Base-by-base conservation (phyloP, 371 early-diverging fungal species). In the Chytridium lagenaria region DNA sequence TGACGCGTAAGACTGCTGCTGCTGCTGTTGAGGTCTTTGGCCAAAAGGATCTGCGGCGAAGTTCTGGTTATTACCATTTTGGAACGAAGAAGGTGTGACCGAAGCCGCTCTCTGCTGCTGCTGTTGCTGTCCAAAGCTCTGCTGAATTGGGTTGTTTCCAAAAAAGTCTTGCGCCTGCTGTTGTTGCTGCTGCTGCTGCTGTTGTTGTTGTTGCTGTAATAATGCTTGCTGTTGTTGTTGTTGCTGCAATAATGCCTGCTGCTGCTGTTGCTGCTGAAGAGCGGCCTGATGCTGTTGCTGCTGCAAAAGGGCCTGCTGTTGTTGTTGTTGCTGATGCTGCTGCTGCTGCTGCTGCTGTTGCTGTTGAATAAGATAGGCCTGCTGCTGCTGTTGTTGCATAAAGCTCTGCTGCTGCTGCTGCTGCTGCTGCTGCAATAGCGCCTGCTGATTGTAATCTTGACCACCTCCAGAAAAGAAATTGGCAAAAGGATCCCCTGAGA, bases 201-300 rank as follows among this genome's bases (percentile, higher is more conserved):
- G 52, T 39, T 44, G 10, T 19, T 39, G 37, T 50, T 19, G 31
- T 31, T 68, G 36, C 33, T 59, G 59, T 16, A 38, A 50, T 34
- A 70, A 69, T 5, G 71, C 72, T 38, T 33, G 69, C 22, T 63
- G 72, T 19, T 36, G 33, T 23, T 38, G 34, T 1, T 55, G 59
- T 34, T 65, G 40, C 23, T n/a, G 69, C 55, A 68, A 57, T 23
- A n/a, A 23, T 26, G 34, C 51, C 44, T 68, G 77, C 55, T 72
- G 74, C 34, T 22, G 75, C 51, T 0, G 79, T 70, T 61, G 40
- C 23, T 23, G 38, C 68, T 38, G 38, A 78, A 81, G 72, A n/a
- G 19, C 2, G 50, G 80, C 69, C 19, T 80, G 72, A 59, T 80
- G 80, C 34, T 67, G 55, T 26, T 64, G 67, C 50, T 71, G 64